Percentiles rank a stretch among this genome's conserved stretches.
Conservation (phyloP, 768 basidiomycete genomes). For the Lentinula detonsa region DNA sequence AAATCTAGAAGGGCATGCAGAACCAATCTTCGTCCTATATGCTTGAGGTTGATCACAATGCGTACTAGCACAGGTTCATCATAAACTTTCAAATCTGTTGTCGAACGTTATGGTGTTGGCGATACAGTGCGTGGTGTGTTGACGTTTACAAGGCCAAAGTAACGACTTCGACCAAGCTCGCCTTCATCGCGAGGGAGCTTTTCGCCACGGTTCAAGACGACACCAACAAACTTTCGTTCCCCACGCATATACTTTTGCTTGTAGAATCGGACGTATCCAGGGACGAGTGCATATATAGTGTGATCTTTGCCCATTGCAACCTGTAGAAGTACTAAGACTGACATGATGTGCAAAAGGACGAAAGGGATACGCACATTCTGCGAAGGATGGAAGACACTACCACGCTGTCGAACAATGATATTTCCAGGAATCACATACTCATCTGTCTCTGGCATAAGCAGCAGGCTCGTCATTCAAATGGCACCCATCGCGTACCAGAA, state of each 20-base stretch:
- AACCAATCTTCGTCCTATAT: too few species aligned
- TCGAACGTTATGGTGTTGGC: background rate
- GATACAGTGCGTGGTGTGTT: constrained; percentile 17
- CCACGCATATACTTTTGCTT: constrained; percentile 68
- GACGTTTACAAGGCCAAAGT: constrained; percentile 73
- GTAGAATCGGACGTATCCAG: constrained; percentile 95
- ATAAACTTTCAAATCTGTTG: background rate
- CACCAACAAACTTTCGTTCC: constrained; percentile 76
- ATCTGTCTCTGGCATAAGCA: constrained; percentile 41
- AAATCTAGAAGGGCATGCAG: too few species aligned
- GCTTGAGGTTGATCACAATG: too few species aligned
- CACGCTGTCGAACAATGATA: constrained; percentile 94
- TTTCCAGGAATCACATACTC: constrained; percentile 91
- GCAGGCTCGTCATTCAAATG: constrained; percentile 1
- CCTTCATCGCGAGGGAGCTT: constrained; percentile 79
- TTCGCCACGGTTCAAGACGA: constrained; percentile 80
- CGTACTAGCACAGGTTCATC: too few species aligned
- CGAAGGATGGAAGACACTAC: constrained; percentile 88
- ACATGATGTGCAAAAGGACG: background rate
- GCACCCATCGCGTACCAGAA: constrained; percentile 53
- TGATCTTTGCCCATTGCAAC: constrained; percentile 92
- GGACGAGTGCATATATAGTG: constrained; percentile 85
- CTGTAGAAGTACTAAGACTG: constrained; percentile 30
- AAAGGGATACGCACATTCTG: constrained; percentile 63
- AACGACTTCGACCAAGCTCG: constrained; percentile 72